Conservation (phyloP, 2,329 filamentous ascomycete species). For the Cercospora berteroae region DNA sequence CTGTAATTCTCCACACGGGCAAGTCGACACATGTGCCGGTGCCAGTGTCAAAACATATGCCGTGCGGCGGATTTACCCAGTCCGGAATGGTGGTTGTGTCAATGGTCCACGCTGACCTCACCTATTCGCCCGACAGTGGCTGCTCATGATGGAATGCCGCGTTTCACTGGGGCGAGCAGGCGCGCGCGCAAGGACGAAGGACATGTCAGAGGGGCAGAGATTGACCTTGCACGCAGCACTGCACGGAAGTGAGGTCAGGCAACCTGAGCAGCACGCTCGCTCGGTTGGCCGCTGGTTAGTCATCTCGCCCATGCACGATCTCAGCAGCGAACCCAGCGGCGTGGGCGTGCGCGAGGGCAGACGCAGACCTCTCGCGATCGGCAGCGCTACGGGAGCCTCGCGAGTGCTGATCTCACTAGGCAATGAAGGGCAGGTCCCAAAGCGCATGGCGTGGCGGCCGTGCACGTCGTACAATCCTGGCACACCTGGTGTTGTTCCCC, state of each 20-base stretch:
- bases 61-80: constrained; percentile 8
- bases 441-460: background rate
- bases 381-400: background rate
- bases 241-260: constrained; percentile 3
- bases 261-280: constrained; percentile 10
- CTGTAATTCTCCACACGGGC: background rate
- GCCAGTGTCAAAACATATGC: background rate
- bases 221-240: background rate
- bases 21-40: constrained; percentile 7
- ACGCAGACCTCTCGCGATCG: background rate
- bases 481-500: background rate
- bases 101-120: constrained; percentile 15
- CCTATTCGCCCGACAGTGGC: background rate
- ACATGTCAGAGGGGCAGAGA: background rate
- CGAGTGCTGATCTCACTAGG: background rate
- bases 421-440: background rate
- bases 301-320: background rate
- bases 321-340: background rate
- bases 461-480: background rate
- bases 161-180: background rate
- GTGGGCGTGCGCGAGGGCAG: background rate
- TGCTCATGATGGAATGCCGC: constrained; percentile 9
- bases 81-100: background rate
- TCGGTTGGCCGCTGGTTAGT: constrained; percentile 2
- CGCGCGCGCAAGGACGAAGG: background rate